phyloP scores from a whole-genome alignment of 2,329 filamentous ascomycete genomes.

The Fusarium verrucosum region DNA sequence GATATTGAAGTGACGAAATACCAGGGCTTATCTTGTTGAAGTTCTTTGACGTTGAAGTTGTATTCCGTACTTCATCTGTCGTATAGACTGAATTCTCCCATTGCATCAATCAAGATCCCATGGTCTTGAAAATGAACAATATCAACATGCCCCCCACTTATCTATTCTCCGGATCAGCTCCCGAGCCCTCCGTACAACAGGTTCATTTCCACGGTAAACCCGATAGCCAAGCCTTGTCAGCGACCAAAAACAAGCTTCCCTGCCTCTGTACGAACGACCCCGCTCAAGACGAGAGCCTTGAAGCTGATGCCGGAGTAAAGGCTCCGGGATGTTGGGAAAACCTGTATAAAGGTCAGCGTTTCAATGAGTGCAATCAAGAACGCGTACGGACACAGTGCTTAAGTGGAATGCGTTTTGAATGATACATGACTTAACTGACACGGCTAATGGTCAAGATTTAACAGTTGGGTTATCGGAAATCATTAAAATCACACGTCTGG shows the following conservation, averaged over 20 bases:
- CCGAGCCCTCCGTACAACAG: conserved; percentile 12
- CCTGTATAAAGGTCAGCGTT: not conserved
- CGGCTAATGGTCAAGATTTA: no score
- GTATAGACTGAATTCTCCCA: not conserved
- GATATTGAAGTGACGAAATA: not conserved
- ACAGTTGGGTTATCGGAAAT: not conserved
- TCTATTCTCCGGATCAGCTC: conserved; percentile 5
- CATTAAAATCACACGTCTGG: not conserved
- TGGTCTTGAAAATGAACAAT: not conserved
- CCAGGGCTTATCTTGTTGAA: no score
- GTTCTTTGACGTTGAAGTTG: not conserved
- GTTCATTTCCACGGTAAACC: conserved; percentile 30
- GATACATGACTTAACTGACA: not conserved
- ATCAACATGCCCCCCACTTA: not conserved
- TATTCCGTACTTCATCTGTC: no score
- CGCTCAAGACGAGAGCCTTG: not conserved
- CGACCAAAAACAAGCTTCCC: no score
- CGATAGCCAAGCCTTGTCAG: conserved; percentile 18
- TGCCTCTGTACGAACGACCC: not conserved
- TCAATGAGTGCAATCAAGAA: not conserved
- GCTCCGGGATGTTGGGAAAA: conserved; percentile 3
- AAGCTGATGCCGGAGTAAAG: conserved; percentile 6
- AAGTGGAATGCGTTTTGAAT: not conserved
- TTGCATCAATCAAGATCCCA: not conserved
- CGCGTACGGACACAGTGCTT: not conserved